Evolutionary conservation across 108 stramenopile species (phyloP), one percentile per base, ranked within the genome.

Genomic region (Hondaea fermentalgiana): DNA sequence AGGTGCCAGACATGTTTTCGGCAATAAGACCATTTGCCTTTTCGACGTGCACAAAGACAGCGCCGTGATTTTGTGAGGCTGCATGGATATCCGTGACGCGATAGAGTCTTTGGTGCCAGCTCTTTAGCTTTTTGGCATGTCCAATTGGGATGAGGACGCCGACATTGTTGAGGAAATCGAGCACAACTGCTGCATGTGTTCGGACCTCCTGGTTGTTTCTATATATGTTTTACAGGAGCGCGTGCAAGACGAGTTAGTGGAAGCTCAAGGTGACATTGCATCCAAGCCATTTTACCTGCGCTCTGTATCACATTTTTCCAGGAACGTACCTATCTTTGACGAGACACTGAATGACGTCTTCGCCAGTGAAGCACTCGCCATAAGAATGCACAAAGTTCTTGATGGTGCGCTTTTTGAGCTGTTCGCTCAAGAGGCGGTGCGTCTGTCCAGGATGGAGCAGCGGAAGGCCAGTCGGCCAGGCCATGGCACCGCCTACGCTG

Each of bases 301-400:
- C 72, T 25, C 72, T 17, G 16, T 3, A n/a, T 42, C 28, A 53
- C 19, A 12, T 16, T 57, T 57, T 57, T 14, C 55, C 16, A 14
- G 14, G 55, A 57, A 83, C 76, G 45, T 83, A 83, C 76, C 49
- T 8, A 47, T 83, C 76, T 23, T 47, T 53, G 0, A 53, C 45
- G n/a, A 83, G n/a, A 23, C n/a, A 53, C 51, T 83, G 49, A 23
- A 83, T 83, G 76, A 83, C 76, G 25, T 83, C 76, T 83, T 83
- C 49, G n/a, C 76, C 76, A 1, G 45, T 47, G 51, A 83, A 83
- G 12, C 49, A 47, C 12, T 35, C 10, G 19, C 28, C 49, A 35
- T 83, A 83, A 6, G 76, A 53, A 23, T 83, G 45, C 51, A 83
- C 76, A 53, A 83, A 83, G n/a, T 53, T 53, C 4, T 53, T 47